phyloP scores from a whole-genome alignment of 371 early-diverging fungal genomes.

The Rhizopus microsporus region DNA sequence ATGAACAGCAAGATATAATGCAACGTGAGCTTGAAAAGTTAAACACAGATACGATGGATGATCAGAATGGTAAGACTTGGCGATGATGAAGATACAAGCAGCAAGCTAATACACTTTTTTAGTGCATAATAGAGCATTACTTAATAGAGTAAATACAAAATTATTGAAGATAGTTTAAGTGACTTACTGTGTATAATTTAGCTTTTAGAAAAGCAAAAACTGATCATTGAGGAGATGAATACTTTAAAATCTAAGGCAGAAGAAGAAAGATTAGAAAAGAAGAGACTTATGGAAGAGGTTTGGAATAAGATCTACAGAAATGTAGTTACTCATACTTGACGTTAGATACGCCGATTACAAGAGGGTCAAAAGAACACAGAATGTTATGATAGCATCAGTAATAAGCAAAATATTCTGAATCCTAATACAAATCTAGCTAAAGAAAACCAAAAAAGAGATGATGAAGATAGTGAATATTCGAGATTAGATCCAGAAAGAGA shows the following conservation, averaged over 20 bases:
- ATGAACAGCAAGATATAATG: not conserved
- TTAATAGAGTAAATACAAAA: not conserved
- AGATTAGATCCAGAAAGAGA: not conserved
- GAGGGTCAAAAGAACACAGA: not conserved
- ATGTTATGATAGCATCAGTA: too few species aligned
- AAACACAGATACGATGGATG: not conserved
- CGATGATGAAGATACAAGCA: too few species aligned
- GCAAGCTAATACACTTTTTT: too few species aligned
- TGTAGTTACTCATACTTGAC: not conserved
- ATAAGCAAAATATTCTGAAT: not conserved
- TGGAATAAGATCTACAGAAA: not conserved
- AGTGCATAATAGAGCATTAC: not conserved
- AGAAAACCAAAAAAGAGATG: not conserved
- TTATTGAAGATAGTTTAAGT: not conserved
- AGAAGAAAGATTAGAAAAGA: not conserved
- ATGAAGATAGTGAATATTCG: not conserved
- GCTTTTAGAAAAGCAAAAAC: slow-evolving; percentile 1
- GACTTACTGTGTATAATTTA: not conserved
- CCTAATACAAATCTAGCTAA: not conserved
- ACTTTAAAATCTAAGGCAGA: not conserved
- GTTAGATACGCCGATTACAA: not conserved
- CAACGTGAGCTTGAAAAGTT: not conserved
- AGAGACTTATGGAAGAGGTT: not conserved
- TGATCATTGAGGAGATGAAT: not conserved
- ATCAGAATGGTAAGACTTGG: too few species aligned